These are phyloP conservation scores for Fraxinus excelsior DNA, from an alignment of 257 asterid species.

Conservation along the genomic window DNA sequence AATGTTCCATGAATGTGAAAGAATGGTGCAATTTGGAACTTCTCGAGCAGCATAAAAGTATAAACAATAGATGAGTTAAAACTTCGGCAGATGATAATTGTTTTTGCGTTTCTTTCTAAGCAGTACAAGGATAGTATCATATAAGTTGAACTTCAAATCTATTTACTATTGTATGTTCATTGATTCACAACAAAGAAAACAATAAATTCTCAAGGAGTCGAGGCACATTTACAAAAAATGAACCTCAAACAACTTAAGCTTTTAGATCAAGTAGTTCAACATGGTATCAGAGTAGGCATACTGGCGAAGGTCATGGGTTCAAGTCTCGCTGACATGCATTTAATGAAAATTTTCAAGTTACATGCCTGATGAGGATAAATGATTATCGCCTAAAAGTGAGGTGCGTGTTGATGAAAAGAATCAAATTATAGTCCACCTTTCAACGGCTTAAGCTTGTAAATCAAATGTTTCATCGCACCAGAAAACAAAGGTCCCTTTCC, in stretches of 20 bases:
- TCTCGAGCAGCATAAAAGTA: conserved; percentile 2
- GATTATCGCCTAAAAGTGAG: neutral
- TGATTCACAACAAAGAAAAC: neutral
- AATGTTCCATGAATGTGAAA: neutral
- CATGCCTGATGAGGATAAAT: neutral
- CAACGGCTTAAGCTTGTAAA: neutral
- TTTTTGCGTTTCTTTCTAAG: neutral
- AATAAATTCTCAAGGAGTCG: neutral
- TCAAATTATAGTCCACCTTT: neutral
- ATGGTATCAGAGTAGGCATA: neutral
- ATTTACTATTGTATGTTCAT: neutral
- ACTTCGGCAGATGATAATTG: neutral
- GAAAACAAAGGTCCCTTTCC: neutral
- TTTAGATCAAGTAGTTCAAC: neutral
- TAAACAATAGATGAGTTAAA: neutral
- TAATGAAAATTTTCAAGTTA: neutral
- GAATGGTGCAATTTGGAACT: neutral
- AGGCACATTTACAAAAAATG: neutral
- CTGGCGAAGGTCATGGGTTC: neutral
- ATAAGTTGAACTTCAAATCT: neutral
- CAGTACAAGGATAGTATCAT: neutral
- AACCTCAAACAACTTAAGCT: neutral
- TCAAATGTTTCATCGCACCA: neutral
- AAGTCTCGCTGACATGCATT: neutral
- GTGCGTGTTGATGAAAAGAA: neutral